Base-by-base conservation (phyloP, 306 rosid species). In the Lathyrus tuberosus region DNA sequence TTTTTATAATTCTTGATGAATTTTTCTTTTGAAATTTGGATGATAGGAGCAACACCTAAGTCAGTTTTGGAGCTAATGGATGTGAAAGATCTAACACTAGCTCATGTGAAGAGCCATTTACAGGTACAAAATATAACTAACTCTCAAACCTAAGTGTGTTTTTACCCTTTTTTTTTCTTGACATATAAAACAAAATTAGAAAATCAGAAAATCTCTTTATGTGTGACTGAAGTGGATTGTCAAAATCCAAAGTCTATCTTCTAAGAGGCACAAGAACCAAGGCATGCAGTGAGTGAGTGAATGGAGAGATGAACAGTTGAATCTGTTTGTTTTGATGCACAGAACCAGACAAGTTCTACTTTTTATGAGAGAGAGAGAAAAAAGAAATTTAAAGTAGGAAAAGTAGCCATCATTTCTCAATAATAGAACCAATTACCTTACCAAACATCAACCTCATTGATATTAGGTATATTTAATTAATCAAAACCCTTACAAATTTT, bases 81-180 rank as follows among this genome's bases (percentile, higher is more conserved):
- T 85, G 98, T 85, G 64, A 92, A 92, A 81, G 98, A 92, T 83
- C 93, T 92, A 57, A 92, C 96, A 46, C 87, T 92, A 8, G 96
- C 98, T 79, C 98, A 92, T 85, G 98, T 92, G 7, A 92, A 92
- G 86, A 92, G 98, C 72, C 98, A 92, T 82, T 88, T 92, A 63
- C 98, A 92, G 98, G 98, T 92, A 85, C 44, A 85, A 5, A 35
- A 35, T 65, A 53, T 22, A 53, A 53, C 33, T 10, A 11, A 53
- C 24, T 49, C 26, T n/a, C 18, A 67, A 9, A 38, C 35, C 31
- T 30, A 35, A 7, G 2, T 35, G 1, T 61, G 30, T 42, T 63
- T 14, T 62, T 33, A 48, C 44, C 28, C 24, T 46, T 13, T 37
- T 14, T 15, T 37, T 31, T 1, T 5, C 18, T 63, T 12, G 30